Evolutionary conservation across 805 yeast genomes (phyloP).

Genomic region (Schwanniomyces polymorphus): DNA sequence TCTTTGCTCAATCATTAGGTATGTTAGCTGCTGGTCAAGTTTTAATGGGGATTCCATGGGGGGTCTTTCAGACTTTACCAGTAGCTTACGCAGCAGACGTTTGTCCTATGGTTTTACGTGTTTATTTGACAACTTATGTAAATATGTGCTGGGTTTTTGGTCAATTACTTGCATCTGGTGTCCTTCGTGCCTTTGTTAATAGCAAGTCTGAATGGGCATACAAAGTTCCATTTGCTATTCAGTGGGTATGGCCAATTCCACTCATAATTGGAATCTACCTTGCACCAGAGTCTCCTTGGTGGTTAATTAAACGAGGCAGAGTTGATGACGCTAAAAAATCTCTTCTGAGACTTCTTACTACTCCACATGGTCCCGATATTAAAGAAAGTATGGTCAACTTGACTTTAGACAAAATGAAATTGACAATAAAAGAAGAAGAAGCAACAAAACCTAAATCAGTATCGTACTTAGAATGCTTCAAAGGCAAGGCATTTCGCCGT

Average conservation of each 20-base stretch:
- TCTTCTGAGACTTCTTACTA: constrained; percentile 17
- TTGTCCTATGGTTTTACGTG: constrained; percentile 40
- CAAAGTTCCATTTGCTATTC: constrained; percentile 40
- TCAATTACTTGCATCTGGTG: constrained; percentile 42
- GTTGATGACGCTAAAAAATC: constrained; percentile 30
- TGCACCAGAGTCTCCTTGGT: constrained; percentile 52
- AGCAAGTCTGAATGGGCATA: constrained; percentile 29
- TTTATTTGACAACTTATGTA: constrained; percentile 38
- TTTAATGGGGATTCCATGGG: constrained; percentile 45
- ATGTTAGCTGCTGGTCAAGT: constrained; percentile 44
- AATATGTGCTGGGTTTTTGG: constrained; percentile 41
- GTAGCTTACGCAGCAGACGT: constrained; percentile 46
- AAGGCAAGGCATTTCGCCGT: constrained; percentile 43
- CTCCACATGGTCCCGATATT: neutral
- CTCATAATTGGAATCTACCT: constrained; percentile 32
- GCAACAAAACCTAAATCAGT: constrained; percentile 2
- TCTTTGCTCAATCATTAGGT: constrained; percentile 35
- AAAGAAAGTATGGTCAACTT: neutral
- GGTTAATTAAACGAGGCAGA: constrained; percentile 37
- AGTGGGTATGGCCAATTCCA: constrained; percentile 41
- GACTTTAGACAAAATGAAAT: constrained; percentile 1
- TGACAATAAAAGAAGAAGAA: constrained; percentile 5
- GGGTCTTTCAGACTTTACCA: constrained; percentile 40
- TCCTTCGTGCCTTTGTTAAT: constrained; percentile 34
- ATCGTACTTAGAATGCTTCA: constrained; percentile 44